A percentile compares a stretch with the other conserved stretches of the same genome.
Evolutionary conservation across 129 eudicot species (phyloP).

Genomic region (Lactuca sativa): DNA sequence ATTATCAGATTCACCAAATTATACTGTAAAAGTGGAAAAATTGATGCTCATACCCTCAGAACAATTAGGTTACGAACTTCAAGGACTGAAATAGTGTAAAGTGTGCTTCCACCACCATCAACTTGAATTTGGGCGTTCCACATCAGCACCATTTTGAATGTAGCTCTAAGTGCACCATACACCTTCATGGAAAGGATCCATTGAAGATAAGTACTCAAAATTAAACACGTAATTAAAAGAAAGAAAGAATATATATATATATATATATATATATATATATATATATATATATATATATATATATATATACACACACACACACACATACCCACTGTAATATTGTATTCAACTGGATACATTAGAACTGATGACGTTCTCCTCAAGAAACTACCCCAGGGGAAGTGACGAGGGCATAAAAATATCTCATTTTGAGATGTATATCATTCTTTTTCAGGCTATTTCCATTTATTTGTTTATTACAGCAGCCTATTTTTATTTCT

Average conservation of each 20-base stretch:
- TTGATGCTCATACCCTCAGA: constrained; percentile 53
- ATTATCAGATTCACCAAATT: constrained; percentile 8
- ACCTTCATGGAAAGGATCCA: constrained; percentile 48
- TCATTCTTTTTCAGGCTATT: too few relatives aligned
- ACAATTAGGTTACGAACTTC: constrained; percentile 94
- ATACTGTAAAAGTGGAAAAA: background rate
- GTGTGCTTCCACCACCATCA: constrained; percentile 77
- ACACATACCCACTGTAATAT: too few relatives aligned
- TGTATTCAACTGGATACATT: too few relatives aligned
- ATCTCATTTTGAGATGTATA: too few relatives aligned
- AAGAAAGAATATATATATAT: too few relatives aligned
- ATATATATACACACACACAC: too few relatives aligned
- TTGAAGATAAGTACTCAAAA: background rate
- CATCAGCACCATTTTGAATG: constrained; percentile 96
- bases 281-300: too few relatives aligned
- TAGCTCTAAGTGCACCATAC: constrained; percentile 82
- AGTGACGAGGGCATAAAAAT: too few relatives aligned
- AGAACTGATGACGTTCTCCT: too few relatives aligned
- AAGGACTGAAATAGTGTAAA: constrained; percentile 76
- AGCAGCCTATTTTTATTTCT: background rate
- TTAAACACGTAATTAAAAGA: background rate
- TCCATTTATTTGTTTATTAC: too few relatives aligned
- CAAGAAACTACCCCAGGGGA: too few relatives aligned
- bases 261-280: too few relatives aligned
- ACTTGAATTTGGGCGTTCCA: constrained; percentile 78